These are phyloP conservation scores for Populus deltoides DNA, from an alignment of 345 rosid genomes.

Conservation along the genomic window DNA sequence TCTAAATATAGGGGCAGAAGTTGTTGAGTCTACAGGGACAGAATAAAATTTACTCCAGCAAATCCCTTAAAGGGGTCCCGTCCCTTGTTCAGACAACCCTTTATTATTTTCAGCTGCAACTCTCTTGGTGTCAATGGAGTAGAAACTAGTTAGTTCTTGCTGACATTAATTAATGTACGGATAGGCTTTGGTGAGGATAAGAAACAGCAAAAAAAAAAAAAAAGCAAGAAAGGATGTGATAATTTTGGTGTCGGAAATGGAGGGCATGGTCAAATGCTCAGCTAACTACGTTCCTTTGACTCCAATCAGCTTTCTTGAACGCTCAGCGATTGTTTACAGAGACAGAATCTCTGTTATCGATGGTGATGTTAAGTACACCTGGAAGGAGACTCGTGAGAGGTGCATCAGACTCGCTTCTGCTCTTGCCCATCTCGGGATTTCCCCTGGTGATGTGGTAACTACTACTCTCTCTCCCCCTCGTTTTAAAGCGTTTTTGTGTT, in stretches of 20 bases:
- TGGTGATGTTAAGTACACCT: constrained; percentile 49
- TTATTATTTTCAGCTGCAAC: neutral
- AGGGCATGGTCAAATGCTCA: constrained; percentile 44
- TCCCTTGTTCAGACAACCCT: no score
- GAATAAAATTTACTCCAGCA: no score
- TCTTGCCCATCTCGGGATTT: constrained; percentile 43
- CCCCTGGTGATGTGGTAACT: constrained; percentile 49
- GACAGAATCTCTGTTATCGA: constrained; percentile 42
- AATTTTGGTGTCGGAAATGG: constrained; percentile 19
- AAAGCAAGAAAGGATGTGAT: neutral
- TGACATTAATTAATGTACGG: neutral
- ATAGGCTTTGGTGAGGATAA: neutral
- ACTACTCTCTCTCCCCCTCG: neutral
- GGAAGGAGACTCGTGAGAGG: constrained; percentile 48
- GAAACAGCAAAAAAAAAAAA: neutral
- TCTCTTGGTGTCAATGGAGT: neutral
- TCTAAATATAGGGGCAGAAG: no score
- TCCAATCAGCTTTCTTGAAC: constrained; percentile 59
- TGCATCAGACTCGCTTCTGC: constrained; percentile 64
- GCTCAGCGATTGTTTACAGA: constrained; percentile 51
- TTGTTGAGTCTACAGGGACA: no score
- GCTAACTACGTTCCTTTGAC: constrained; percentile 56
- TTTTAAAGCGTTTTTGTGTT: neutral
- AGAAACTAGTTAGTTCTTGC: neutral
- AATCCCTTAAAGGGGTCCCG: no score